Evolutionary conservation across 2,329 filamentous ascomycete species (phyloP), one percentile per base, ranked within the genome.

Genomic region (Colletotrichum tropicale): DNA sequence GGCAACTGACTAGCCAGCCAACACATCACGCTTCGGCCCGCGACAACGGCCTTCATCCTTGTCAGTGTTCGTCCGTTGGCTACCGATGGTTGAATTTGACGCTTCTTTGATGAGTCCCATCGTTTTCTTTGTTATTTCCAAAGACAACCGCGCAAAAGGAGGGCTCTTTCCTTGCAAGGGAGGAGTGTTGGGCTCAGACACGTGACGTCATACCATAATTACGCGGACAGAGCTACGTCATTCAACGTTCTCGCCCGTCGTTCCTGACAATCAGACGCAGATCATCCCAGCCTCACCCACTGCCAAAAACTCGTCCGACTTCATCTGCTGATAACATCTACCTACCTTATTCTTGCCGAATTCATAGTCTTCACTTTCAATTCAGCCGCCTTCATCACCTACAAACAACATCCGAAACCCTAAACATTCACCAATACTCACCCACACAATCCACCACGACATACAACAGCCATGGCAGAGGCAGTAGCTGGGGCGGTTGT

Each of bases 401-500:
- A 8, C 16, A 12, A n/a, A 6, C 18, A 48, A 48, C 18, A 48
- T 48, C 36, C 36, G 0, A n/a, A 61, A n/a, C 24, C 18, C 13
- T 28, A 8, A 18, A n/a, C 28, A 61, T 6, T 30, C 26, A 62
- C 36, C 26, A 24, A 52, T 13, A n/a, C 55, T 58, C 16, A n/a
- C 43, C 30, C 18, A 56, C 28, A 13, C 8, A 21, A 30, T 15
- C 21, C n/a, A 32, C 18, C 58, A 38, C 24, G 13, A 58, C 30
- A 43, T 5, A 28, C 18, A 36, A n/a, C 5, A 56, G 21, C 30
- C 67, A 87, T 86, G 85, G 85, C 85, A 55, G 85, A 85, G 77
- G 60, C 83, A 21, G 84, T 80, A 74, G 84, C 84, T 56, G 85
- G 83, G n/a, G 81, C 82, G 5, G 77, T 84, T 28, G 85, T 81